A percentile compares a stretch with the other conserved stretches of the same genome.
phyloP scores from a whole-genome alignment of 768 basidiomycete genomes.

The Heimioporus sp. region DNA sequence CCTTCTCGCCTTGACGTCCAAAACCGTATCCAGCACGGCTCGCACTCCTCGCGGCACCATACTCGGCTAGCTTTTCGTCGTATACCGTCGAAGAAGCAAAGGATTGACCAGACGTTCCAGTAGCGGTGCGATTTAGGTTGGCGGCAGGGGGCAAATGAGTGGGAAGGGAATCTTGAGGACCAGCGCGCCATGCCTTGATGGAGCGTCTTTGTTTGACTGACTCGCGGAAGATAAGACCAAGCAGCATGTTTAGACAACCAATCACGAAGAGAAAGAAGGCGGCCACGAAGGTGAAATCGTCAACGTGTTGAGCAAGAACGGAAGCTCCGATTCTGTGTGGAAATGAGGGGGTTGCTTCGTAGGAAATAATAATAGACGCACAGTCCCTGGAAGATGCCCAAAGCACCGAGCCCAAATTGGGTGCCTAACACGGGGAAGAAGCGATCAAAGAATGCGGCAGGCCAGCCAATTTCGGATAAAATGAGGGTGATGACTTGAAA shows the following conservation, averaged over 20 bases:
- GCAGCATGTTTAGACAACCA: conserved; percentile 84
- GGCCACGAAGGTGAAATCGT: conserved; percentile 85
- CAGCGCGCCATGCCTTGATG: conserved; percentile 61
- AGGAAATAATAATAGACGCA: conserved; percentile 35
- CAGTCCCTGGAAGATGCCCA: conserved; percentile 88
- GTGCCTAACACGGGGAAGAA: conserved; percentile 87
- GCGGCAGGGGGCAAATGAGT: conserved; percentile 32
- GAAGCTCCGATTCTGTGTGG: conserved; percentile 59
- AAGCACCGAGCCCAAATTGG: conserved; percentile 80
- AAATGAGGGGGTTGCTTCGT: conserved; percentile 6
- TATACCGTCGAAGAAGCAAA: conserved; percentile 27
- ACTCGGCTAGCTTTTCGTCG: conserved; percentile 31
- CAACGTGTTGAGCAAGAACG: conserved; percentile 75
- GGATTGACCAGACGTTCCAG: conserved; percentile 23
- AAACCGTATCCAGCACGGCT: conserved; percentile 67
- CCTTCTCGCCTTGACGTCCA: conserved; percentile 75
- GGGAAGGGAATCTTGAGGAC: conserved; percentile 50
- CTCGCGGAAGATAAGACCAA: conserved; percentile 70
- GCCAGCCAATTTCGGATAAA: conserved; percentile 82
- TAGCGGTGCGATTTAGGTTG: conserved; percentile 23
- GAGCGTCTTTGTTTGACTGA: conserved; percentile 60
- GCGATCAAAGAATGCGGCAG: conserved; percentile 70
- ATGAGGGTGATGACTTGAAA: conserved; percentile 80
- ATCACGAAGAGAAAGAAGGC: conserved; percentile 91
- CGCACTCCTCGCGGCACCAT: conserved; percentile 14